Evolutionary conservation across 2,329 filamentous ascomycete genomes (phyloP), one percentile per base, ranked within the genome.

Genomic region (Aphanocladium album): DNA sequence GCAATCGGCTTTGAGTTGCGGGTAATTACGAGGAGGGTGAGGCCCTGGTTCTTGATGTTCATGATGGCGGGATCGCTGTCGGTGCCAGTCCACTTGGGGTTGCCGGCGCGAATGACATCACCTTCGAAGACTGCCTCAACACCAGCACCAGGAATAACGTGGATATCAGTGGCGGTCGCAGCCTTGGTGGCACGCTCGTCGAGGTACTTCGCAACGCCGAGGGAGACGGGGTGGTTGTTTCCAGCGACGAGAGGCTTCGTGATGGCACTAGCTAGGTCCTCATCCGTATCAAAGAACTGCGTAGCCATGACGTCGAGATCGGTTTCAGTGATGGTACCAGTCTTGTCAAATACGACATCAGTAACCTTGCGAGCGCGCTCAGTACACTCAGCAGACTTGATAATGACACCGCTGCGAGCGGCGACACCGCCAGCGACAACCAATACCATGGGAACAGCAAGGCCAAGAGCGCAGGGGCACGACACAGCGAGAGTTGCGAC

Each of bases 401-500:
- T 82, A 54, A 88, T 77, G 41, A 89, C 77, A 2, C 84, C 84
- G 46, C 74, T 71, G 12, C 80, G 74, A 3, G 85, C 84, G 0
- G 81, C 83, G 2, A 86, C 77, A 1, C 84, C 83, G 8, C 83
- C 79, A 2, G 82, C 80, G 41, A 89, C 81, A 1, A 88, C 79
- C 7, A 88, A 71, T 2, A 88, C 85, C 83, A 88, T 87, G 0
- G 86, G 86, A 0, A 89, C 84, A 2, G 84, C 84, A 1, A 89
- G 75, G 0, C 84, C 84, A 33, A 89, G 80, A 0, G 85, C 86
- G 62, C 85, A 89, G 2, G 86, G 86, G 64, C 85, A 89, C 1
- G 84, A 86, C 1, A 89, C 78, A 16, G 83, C 79, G 2, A 88
- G 75, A 0, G 83, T 82, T 2, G 85, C 71, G 30, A 74, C 66